phyloP scores from a whole-genome alignment of 1,284 basidiomycete genomes.

The Moniliophthora roreri region DNA sequence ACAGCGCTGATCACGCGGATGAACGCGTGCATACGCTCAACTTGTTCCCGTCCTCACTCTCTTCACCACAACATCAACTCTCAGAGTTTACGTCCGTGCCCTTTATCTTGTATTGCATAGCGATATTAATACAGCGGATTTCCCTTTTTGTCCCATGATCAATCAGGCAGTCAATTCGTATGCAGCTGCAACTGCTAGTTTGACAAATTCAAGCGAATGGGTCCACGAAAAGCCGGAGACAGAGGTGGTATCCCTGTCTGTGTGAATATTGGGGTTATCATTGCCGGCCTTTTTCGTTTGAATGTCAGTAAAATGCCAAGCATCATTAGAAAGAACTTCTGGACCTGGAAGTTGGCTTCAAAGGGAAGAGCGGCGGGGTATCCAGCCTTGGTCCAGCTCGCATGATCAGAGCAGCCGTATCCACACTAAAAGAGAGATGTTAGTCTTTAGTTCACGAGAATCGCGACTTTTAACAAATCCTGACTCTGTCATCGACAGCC shows the following conservation, averaged over 20 bases:
- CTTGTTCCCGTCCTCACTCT: no score
- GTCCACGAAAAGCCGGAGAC: conserved; percentile 41
- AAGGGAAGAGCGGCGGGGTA: conserved; percentile 26
- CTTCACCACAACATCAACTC: no score
- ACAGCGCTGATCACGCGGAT: no score
- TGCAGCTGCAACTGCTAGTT: conserved; percentile 47
- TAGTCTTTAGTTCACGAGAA: conserved; percentile 8
- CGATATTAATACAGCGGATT: no score
- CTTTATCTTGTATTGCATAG: no score
- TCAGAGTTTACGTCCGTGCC: no score
- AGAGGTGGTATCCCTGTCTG: conserved; percentile 38
- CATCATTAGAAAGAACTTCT: no score
- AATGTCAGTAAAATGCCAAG: no score
- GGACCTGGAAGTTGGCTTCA: conserved; percentile 10
- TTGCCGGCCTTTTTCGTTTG: no score
- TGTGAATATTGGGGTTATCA: conserved; percentile 43
- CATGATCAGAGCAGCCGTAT: conserved; percentile 15
- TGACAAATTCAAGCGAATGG: conserved; percentile 47
- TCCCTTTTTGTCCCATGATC: no score
- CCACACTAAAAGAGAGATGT: conserved; percentile 6
- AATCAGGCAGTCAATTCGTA: conserved; percentile 21
- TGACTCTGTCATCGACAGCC: conserved; percentile 16
- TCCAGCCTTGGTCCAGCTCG: conserved; percentile 8
- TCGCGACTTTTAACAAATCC: no score
- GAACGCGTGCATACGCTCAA: no score